Base-by-base conservation (phyloP, 371 early-diverging fungal genomes). In the Dinochytrium kinnereticum region DNA sequence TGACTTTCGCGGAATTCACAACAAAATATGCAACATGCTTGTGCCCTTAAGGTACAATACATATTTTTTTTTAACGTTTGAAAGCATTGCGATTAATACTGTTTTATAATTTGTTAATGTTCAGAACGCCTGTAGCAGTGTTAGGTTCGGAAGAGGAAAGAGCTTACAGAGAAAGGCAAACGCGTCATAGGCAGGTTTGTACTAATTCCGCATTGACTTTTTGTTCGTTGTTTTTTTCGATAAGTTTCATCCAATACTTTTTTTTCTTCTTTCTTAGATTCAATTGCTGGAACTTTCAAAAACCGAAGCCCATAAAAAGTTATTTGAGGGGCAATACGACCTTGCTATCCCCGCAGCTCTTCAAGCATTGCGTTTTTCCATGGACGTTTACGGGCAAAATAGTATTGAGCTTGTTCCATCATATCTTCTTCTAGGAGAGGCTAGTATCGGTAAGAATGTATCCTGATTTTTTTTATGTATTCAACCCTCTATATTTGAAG, bases 261-360 rank as follows among this genome's bases (percentile, higher is more conserved):
- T n/a, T n/a, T n/a, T n/a, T n/a, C n/a, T 44, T 30, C 31, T 19
- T 1, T 17, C 5, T 0, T 50, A 79, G 78, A 64, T 73, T 21
- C 81, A 84, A 49, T 76, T 84, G 40, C 72, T 84, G 0, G 77
- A 81, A 39, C 44, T 85, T 17, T 71, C 84, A 1, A 80, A 81
- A 53, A 79, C 79, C 0, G 81, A 85, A 69, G 84, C 86, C 24
- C 81, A 85, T 69, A 84, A 84, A 59, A 75, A 79, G 40, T 76
- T 85, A 15, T 85, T 84, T 74, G 86, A 85, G 67, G 80, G 80
- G 15, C 67, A 85, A 78, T 83, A 80, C 64, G 80, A 84, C 37
- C 78, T 85, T 17, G 86, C 86, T 0, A 85, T 85, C 59, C 86
- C 86, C 0, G 86, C 86, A 10, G 86, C 86, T 0, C 77, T 85